Evolutionary conservation across 2,329 filamentous ascomycete species (phyloP).

Genomic region (Aspergillus alliaceus): DNA sequence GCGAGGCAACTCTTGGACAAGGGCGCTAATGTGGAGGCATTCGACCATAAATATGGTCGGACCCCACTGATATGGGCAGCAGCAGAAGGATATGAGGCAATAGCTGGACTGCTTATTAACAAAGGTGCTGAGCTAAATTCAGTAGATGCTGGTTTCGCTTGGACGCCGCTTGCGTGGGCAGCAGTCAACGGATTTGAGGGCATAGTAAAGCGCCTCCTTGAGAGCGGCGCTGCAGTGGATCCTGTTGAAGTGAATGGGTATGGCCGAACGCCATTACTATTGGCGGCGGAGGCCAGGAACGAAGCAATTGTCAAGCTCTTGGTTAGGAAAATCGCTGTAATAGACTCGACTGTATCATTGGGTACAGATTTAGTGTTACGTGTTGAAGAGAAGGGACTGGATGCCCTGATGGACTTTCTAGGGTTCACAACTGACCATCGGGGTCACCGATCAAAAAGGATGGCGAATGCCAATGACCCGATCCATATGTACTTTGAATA

Average conservation of each 20-base stretch:
- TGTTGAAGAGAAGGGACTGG: not conserved
- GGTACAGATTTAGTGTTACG: too few species aligned
- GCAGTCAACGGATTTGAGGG: not conserved
- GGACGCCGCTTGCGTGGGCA: not conserved
- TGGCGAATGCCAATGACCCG: too few species aligned
- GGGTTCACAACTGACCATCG: not conserved
- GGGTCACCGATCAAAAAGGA: not conserved
- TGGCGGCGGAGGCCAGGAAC: not conserved
- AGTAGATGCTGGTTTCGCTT: not conserved
- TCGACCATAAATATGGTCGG: not conserved
- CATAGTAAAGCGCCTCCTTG: constrained; percentile 1
- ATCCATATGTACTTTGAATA: not conserved
- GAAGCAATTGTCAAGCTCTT: not conserved
- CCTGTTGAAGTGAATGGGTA: not conserved
- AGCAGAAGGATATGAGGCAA: not conserved
- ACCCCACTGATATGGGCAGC: constrained; percentile 12
- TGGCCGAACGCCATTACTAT: not conserved
- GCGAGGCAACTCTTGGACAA: not conserved
- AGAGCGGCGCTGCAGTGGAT: not conserved
- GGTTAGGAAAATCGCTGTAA: not conserved
- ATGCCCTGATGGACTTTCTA: not conserved
- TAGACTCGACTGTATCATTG: not conserved
- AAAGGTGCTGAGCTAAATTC: not conserved
- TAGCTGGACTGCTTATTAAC: not conserved
- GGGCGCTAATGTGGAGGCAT: not conserved